Conservation (phyloP, 768 basidiomycete species). For the Podaxis sp. region DNA sequence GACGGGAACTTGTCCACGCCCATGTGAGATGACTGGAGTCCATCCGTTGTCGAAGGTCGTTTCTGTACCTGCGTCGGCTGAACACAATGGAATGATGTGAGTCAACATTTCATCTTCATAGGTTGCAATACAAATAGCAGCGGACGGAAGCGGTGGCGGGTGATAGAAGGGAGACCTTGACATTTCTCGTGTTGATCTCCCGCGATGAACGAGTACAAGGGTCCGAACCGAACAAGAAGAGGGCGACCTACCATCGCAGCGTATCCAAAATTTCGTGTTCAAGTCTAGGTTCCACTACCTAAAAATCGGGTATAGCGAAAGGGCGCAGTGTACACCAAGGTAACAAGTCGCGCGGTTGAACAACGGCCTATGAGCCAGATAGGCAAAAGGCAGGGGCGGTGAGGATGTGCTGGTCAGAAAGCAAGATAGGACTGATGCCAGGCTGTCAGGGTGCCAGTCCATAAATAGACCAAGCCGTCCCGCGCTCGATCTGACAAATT, state of each 20-base stretch:
- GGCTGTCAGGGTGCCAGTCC: constrained; percentile 14
- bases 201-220: not conserved
- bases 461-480: constrained; percentile 13
- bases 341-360: not conserved
- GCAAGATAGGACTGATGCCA: constrained; percentile 10
- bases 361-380: not conserved
- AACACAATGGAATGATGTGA: constrained; percentile 4
- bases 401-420: constrained; percentile 10
- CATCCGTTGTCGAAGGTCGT: constrained; percentile 27
- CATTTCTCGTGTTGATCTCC: not conserved
- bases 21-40: constrained; percentile 18
- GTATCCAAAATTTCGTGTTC: not conserved
- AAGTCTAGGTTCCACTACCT: not conserved
- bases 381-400: constrained; percentile 3
- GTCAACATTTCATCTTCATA: not conserved
- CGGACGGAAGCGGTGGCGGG: not conserved
- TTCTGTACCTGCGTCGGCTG: constrained; percentile 36
- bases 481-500: constrained; percentile 25
- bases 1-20: constrained; percentile 24
- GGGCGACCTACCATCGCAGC: constrained; percentile 10
- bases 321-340: not conserved
- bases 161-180: not conserved
- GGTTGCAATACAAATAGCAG: not conserved
- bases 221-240: constrained; percentile 13
- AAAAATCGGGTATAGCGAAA: not conserved